Evolutionary conservation across 1,284 basidiomycete species (phyloP).

Genomic region (Pseudomicrostroma phylloplanum): DNA sequence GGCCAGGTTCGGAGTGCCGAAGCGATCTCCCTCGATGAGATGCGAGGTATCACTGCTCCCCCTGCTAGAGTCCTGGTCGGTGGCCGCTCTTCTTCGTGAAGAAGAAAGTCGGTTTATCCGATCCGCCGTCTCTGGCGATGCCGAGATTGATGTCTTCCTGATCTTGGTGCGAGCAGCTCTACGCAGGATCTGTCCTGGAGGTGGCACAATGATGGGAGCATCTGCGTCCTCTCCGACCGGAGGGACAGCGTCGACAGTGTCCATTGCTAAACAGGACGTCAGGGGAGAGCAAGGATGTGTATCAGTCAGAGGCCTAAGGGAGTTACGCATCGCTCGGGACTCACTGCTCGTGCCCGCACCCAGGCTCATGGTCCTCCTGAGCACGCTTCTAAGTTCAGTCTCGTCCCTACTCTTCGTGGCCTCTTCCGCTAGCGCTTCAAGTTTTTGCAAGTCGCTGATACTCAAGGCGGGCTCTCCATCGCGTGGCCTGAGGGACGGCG

Average conservation of each 20-base stretch:
- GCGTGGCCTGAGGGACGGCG: neutral
- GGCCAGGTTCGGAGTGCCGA: neutral
- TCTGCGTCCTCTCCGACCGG: conserved; percentile 63
- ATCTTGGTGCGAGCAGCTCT: conserved; percentile 91
- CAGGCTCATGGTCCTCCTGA: conserved; percentile 80
- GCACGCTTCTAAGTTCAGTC: conserved; percentile 68
- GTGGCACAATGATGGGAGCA: conserved; percentile 78
- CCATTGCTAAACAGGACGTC: conserved; percentile 11
- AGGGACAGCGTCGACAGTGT: conserved; percentile 20
- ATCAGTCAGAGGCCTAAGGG: conserved; percentile 1
- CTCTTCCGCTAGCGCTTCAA: conserved; percentile 86
- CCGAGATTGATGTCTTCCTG: conserved; percentile 71
- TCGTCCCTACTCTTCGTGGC: conserved; percentile 68
- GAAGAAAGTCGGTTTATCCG: neutral
- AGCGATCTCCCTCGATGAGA: neutral
- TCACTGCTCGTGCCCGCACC: conserved; percentile 47
- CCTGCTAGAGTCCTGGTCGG: conserved; percentile 7
- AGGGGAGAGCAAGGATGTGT: neutral
- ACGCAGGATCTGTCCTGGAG: conserved; percentile 79
- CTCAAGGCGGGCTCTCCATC: conserved; percentile 61
- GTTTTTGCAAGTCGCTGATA: conserved; percentile 80
- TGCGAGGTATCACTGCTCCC: neutral
- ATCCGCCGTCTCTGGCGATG: conserved; percentile 53
- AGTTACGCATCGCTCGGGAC: neutral
- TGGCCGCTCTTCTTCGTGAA: neutral